A percentile compares a stretch with the other conserved stretches of the same genome.
Evolutionary conservation across 2,329 filamentous ascomycete genomes (phyloP).

Genomic region (Colletotrichum simmondsii): DNA sequence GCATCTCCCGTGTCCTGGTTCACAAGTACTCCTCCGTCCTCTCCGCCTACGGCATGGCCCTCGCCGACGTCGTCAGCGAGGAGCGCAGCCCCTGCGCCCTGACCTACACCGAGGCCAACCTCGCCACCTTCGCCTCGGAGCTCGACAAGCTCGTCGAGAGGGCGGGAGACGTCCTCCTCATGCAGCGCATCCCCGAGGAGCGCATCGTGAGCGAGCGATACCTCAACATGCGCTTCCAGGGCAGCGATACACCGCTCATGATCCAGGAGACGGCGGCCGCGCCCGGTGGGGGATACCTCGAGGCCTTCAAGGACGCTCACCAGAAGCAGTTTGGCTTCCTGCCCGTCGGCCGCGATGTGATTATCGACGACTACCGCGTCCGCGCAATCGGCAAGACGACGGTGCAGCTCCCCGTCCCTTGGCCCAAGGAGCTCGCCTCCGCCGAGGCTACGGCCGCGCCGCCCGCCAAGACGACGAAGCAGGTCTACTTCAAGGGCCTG

Average conservation of each 20-base stretch:
- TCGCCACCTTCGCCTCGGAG: conserved; percentile 36
- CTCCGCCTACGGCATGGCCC: conserved; percentile 54
- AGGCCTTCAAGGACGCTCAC: conserved; percentile 49
- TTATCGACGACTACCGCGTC: conserved; percentile 56
- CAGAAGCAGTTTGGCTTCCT: conserved; percentile 55
- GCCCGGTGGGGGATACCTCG: conserved; percentile 38
- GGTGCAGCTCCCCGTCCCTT: conserved; percentile 19
- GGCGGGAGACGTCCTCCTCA: conserved; percentile 50
- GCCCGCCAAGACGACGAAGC: conserved; percentile 21
- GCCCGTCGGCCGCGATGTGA: conserved; percentile 47
- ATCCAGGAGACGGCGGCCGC: conserved; percentile 44
- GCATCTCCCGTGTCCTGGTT: conserved; percentile 49
- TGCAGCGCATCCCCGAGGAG: conserved; percentile 22
- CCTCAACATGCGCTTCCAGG: conserved; percentile 57
- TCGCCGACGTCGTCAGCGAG: conserved; percentile 49
- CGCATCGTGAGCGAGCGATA: conserved; percentile 44
- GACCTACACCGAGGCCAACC: conserved; percentile 33
- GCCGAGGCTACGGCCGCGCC: not conserved
- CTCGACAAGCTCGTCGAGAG: conserved; percentile 42
- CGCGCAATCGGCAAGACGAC: conserved; percentile 45
- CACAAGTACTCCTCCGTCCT: conserved; percentile 45
- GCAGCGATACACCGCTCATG: conserved; percentile 55
- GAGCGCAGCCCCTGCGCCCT: conserved; percentile 44
- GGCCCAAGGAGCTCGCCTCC: conserved; percentile 21
- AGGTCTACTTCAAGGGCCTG: conserved; percentile 35